Evolutionary conservation across 1,139 yeast species (phyloP).

Genomic region (Saccharomyces pastorianus): DNA sequence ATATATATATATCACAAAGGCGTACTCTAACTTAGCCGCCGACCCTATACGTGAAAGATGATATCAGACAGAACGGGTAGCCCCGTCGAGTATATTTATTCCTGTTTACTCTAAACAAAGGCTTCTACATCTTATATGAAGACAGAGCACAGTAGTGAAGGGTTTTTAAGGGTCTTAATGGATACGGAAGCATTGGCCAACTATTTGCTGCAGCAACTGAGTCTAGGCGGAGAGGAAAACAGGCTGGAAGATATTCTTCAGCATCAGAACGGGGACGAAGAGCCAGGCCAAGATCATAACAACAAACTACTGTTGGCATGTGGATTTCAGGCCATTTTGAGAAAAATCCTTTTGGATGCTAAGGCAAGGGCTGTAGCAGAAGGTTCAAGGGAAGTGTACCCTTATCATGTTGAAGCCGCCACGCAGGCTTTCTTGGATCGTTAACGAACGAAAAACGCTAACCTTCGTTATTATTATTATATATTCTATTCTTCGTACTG

Average conservation of each 20-base stretch:
- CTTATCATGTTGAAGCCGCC: slow-evolving; percentile 18
- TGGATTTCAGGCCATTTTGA: slow-evolving; percentile 15
- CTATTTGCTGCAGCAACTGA: not conserved
- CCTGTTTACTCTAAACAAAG: too few species aligned
- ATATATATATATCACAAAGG: not conserved
- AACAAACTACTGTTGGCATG: slow-evolving; percentile 16
- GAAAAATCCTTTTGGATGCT: slow-evolving; percentile 15
- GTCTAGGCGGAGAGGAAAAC: slow-evolving; percentile 1
- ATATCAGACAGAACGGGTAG: not conserved
- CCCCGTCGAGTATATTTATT: too few species aligned
- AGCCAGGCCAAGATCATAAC: slow-evolving; percentile 10
- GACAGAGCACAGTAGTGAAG: not conserved
- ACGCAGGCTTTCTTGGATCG: slow-evolving; percentile 7
- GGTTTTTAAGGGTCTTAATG: not conserved
- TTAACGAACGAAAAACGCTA: not conserved
- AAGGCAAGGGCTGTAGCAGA: slow-evolving; percentile 16
- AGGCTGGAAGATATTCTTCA: slow-evolving; percentile 6
- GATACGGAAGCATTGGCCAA: not conserved
- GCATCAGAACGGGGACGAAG: slow-evolving; percentile 5
- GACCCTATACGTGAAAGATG: not conserved
- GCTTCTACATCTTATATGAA: too few species aligned
- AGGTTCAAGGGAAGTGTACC: slow-evolving; percentile 13
- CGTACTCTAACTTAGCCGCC: not conserved
- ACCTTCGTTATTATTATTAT: not conserved
- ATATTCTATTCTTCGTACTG: not conserved